These are phyloP conservation scores for Spathaspora sp. DNA, from an alignment of 805 yeast species.

Conservation along the genomic window DNA sequence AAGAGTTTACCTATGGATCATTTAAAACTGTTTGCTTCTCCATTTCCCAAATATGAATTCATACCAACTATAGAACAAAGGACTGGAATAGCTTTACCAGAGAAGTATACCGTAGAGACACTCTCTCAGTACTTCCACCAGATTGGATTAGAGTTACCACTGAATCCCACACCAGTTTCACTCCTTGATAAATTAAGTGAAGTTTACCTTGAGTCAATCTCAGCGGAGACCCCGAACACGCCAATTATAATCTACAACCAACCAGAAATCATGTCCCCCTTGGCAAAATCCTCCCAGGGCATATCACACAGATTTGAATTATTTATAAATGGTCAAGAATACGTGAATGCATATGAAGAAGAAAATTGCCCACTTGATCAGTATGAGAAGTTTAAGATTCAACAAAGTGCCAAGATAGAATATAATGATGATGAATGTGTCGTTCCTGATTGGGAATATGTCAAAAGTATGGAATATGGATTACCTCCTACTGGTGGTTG, in stretches of 20 bases:
- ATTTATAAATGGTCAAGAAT: constrained; percentile 76
- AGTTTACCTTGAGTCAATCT: constrained; percentile 60
- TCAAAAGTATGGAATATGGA: constrained; percentile 83
- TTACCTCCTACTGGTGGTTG: constrained; percentile 98
- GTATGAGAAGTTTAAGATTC: constrained; percentile 55
- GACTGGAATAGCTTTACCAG: constrained; percentile 51
- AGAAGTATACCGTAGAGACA: constrained; percentile 32
- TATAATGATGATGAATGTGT: constrained; percentile 59
- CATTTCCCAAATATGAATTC: constrained; percentile 50
- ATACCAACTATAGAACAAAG: constrained; percentile 55
- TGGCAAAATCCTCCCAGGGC: constrained; percentile 66
- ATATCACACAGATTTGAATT: constrained; percentile 78
- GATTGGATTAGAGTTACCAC: constrained; percentile 35
- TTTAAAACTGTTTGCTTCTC: constrained; percentile 2
- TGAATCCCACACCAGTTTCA: constrained; percentile 48
- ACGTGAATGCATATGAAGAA: constrained; percentile 92
- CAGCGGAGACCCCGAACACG: constrained; percentile 26
- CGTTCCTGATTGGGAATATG: constrained; percentile 68
- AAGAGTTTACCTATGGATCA: constrained; percentile 11
- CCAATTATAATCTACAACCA: constrained; percentile 82
- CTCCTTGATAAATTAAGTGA: constrained; percentile 64
- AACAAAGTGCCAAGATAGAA: constrained; percentile 45
- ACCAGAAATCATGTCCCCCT: constrained; percentile 82
- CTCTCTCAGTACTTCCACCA: constrained; percentile 38
- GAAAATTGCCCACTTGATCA: constrained; percentile 86